Conservation (phyloP, 1,139 yeast species). For the Taphrina pruni region DNA sequence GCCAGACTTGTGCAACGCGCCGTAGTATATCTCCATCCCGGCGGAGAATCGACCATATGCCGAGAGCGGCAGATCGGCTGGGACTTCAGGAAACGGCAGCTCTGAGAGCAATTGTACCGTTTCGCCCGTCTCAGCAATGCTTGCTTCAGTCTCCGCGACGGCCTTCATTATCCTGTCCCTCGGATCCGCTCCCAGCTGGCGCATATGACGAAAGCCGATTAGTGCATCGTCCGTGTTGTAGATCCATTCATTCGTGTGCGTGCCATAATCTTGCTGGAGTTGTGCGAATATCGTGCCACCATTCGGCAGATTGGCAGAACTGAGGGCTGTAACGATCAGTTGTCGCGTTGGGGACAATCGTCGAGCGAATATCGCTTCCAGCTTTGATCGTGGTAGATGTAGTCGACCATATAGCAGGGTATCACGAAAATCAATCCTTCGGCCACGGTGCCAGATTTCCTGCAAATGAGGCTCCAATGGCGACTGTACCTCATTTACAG, state of each 20-base stretch:
- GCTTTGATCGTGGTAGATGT: slow-evolving; percentile 83
- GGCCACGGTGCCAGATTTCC: slow-evolving; percentile 52
- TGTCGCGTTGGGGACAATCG: slow-evolving; percentile 67
- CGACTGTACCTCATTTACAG: slow-evolving; percentile 53
- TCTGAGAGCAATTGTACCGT: slow-evolving; percentile 6
- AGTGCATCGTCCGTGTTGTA: slow-evolving; percentile 89
- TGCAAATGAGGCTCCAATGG: slow-evolving; percentile 46
- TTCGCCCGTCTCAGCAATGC: slow-evolving; percentile 18
- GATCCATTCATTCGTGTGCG: slow-evolving; percentile 73
- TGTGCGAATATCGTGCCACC: slow-evolving; percentile 66
- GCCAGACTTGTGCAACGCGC: slow-evolving; percentile 66
- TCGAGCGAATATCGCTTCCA: slow-evolving; percentile 86
- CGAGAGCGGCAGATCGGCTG: slow-evolving; percentile 52
- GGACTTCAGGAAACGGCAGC: slow-evolving; percentile 12
- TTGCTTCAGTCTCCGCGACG: slow-evolving; percentile 20
- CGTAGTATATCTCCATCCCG: slow-evolving; percentile 91
- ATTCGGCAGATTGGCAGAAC: slow-evolving; percentile 67
- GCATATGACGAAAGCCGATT: slow-evolving; percentile 80
- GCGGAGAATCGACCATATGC: slow-evolving; percentile 61
- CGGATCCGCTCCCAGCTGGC: slow-evolving; percentile 61
- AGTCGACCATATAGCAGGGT: slow-evolving; percentile 76
- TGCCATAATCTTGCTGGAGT: slow-evolving; percentile 70
- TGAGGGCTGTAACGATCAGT: slow-evolving; percentile 73
- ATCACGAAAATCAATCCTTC: slow-evolving; percentile 50
- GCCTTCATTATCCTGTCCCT: slow-evolving; percentile 11